Evolutionary conservation across 129 eudicot species (phyloP).

Genomic region (Smallanthus sonchifolius): DNA sequence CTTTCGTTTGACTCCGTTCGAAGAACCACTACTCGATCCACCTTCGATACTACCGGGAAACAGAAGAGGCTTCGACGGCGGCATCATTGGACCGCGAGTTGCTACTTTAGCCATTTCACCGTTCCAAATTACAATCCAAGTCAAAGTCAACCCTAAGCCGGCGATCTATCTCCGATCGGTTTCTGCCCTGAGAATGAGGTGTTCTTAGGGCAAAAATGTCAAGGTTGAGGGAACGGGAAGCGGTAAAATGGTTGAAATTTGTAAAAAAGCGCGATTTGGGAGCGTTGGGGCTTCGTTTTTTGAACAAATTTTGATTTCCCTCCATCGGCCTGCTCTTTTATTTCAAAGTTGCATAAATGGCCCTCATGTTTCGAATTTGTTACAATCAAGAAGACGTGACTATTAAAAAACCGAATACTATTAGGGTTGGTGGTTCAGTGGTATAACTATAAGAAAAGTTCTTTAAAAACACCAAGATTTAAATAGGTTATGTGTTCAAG

Average conservation of each 20-base stretch:
- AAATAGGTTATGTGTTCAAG: too few relatives aligned
- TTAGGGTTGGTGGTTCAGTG: too few relatives aligned
- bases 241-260: background rate
- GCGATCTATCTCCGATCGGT: background rate
- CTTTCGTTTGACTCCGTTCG: conserved; percentile 60
- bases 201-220: conserved; percentile 41
- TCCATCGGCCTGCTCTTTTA: conserved; percentile 22
- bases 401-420: too few relatives aligned
- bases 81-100: conserved; percentile 40
- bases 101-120: conserved; percentile 74
- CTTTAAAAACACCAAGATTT: too few relatives aligned
- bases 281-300: conserved; percentile 17
- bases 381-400: background rate
- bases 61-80: conserved; percentile 36
- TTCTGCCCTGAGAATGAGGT: conserved; percentile 27
- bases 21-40: conserved; percentile 30
- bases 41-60: conserved; percentile 33
- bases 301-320: conserved; percentile 46
- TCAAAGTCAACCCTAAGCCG: conserved; percentile 13
- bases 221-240: background rate
- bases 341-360: background rate
- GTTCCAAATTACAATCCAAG: conserved; percentile 9
- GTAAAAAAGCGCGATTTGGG: conserved; percentile 20
- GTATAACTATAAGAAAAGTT: too few relatives aligned
- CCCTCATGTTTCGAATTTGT: conserved; percentile 1